Conservation (phyloP, 768 basidiomycete species). For the Fomitopsis pulvina region DNA sequence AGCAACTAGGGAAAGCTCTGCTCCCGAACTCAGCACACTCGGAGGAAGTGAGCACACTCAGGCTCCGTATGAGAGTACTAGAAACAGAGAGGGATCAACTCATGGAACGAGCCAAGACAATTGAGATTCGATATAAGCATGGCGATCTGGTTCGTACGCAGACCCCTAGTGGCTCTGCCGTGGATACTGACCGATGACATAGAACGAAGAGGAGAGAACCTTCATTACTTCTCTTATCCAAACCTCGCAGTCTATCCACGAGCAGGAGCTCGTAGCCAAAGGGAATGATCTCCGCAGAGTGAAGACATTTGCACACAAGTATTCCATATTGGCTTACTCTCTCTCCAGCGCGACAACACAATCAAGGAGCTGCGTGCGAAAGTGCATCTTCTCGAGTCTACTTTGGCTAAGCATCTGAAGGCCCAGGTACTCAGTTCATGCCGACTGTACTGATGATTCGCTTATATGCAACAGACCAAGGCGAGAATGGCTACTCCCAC, state of each 20-base stretch:
- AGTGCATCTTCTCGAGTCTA: slow-evolving; percentile 23
- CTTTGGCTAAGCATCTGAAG: slow-evolving; percentile 24
- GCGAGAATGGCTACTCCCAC: slow-evolving; percentile 5
- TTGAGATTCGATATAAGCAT: slow-evolving; percentile 23
- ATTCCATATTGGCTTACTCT: neutral
- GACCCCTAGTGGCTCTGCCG: neutral
- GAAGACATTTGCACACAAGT: too few species aligned
- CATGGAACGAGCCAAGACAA: slow-evolving; percentile 18
- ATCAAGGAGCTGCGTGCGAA: slow-evolving; percentile 24
- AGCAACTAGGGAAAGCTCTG: slow-evolving; percentile 16
- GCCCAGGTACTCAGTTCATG: slow-evolving; percentile 11
- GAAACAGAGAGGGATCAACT: slow-evolving; percentile 18
- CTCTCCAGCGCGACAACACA: slow-evolving; percentile 24
- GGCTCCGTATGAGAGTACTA: slow-evolving; percentile 13
- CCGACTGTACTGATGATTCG: neutral
- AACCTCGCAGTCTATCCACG: slow-evolving; percentile 26
- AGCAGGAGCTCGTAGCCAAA: slow-evolving; percentile 27
- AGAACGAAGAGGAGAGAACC: slow-evolving; percentile 26
- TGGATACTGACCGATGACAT: neutral
- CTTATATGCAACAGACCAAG: slow-evolving; percentile 8
- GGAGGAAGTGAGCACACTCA: slow-evolving; percentile 19
- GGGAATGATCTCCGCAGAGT: slow-evolving; percentile 30
- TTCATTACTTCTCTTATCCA: slow-evolving; percentile 25
- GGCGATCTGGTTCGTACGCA: slow-evolving; percentile 22
- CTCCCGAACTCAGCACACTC: slow-evolving; percentile 13